Percentiles rank a stretch among this genome's conserved stretches.
phyloP scores from a whole-genome alignment of 2,329 filamentous ascomycete genomes.

The Penicillium fuscoglaucum region DNA sequence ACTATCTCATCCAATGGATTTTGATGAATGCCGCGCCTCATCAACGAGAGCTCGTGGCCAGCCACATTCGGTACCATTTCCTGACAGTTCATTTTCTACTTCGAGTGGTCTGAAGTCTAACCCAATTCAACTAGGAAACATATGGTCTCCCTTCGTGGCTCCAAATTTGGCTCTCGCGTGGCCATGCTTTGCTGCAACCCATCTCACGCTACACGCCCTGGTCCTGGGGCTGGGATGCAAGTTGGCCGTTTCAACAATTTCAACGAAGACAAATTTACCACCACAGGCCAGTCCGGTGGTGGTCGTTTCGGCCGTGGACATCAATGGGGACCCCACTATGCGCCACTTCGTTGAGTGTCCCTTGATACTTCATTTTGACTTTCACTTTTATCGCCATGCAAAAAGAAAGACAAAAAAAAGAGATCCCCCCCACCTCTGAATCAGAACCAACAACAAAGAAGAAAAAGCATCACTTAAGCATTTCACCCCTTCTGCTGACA shows the following conservation, averaged over 20 bases:
- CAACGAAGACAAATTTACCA: conserved; percentile 39
- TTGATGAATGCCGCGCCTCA: conserved; percentile 82
- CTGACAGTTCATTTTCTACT: not conserved
- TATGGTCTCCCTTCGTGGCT: conserved; percentile 97
- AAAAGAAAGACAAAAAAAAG: not conserved
- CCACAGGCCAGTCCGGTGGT: conserved; percentile 41
- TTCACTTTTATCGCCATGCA: not conserved
- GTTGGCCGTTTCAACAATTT: conserved; percentile 61
- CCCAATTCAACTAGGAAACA: conserved; percentile 64
- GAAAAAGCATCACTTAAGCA: not conserved
- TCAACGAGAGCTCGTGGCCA: conserved; percentile 89
- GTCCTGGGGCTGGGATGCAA: conserved; percentile 72
- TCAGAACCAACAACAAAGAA: not conserved
- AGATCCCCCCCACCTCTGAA: not conserved
- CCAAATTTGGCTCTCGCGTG: conserved; percentile 96
- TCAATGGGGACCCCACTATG: conserved; percentile 41
- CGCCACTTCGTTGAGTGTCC: conserved; percentile 37
- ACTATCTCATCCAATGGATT: conserved; percentile 97
- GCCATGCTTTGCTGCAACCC: conserved; percentile 99
- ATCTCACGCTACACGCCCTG: conserved; percentile 81
- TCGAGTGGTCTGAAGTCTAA: conserved; percentile 2
- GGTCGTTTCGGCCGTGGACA: conserved; percentile 38
- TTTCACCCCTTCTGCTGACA: not conserved
- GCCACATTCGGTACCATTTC: conserved; percentile 69
- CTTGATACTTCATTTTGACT: not conserved